Evolutionary conservation across 2,329 filamentous ascomycete species (phyloP).

Genomic region (Aspergillus sojae): DNA sequence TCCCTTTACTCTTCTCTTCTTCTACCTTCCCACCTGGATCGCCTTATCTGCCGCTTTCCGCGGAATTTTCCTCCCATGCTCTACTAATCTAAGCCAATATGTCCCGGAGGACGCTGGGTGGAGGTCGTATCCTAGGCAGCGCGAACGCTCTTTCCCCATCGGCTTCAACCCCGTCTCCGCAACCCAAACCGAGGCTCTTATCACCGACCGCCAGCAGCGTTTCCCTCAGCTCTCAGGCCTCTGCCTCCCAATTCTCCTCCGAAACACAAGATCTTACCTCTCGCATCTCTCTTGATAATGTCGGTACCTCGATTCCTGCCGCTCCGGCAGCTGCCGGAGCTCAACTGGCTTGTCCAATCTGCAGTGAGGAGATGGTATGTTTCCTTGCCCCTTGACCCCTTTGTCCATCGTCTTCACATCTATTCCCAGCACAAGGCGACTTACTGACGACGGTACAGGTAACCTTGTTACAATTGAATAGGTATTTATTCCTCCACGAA

Average conservation of each 20-base stretch:
- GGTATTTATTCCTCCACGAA: slow-evolving; percentile 48
- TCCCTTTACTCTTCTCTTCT: neutral
- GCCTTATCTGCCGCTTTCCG: slow-evolving; percentile 10
- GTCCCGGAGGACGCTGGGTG: slow-evolving; percentile 85
- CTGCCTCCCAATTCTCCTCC: slow-evolving; percentile 70
- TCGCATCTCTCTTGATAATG: slow-evolving; percentile 72
- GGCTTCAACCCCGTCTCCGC: slow-evolving; percentile 46
- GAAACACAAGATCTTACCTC: slow-evolving; percentile 78
- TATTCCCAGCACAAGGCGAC: neutral
- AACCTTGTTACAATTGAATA: slow-evolving; percentile 89
- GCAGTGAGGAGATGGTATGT: slow-evolving; percentile 92
- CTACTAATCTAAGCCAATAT: slow-evolving; percentile 54
- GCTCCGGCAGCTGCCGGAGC: slow-evolving; percentile 60
- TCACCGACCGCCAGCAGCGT: slow-evolving; percentile 72
- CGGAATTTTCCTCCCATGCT: slow-evolving; percentile 36
- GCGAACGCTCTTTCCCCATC: slow-evolving; percentile 78
- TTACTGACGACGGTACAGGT: slow-evolving; percentile 57
- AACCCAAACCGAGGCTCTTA: slow-evolving; percentile 49
- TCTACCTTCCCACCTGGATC: neutral
- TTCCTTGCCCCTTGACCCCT: neutral
- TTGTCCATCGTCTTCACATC: neutral
- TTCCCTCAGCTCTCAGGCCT: slow-evolving; percentile 75
- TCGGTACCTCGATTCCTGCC: slow-evolving; percentile 52
- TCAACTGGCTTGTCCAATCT: slow-evolving; percentile 91
- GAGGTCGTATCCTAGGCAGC: slow-evolving; percentile 86